Evolutionary conservation across 1,284 basidiomycete genomes (phyloP), one percentile per base, ranked within the genome.

Genomic region (Puccinia novopanici): DNA sequence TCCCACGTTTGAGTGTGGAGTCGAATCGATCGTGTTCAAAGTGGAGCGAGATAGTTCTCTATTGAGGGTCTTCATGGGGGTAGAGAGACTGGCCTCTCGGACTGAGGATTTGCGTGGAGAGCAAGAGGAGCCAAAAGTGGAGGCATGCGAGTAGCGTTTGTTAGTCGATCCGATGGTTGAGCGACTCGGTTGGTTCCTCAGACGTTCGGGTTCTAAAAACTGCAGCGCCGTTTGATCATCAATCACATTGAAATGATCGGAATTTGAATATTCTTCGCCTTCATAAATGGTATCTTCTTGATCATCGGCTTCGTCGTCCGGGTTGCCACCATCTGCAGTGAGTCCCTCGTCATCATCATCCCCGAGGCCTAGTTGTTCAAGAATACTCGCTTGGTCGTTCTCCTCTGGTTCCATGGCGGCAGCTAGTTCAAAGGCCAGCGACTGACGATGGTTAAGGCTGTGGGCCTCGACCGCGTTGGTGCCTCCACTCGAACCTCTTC

Each of bases 331-430:
- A 12, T 67, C 63, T 50, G 30, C 42, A 57, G 40, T 24, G n/a
- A 65, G 45, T 34, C 65, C 75, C 30, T 78, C 65, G 24, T 65
- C 59, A 22, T 70, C 30, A 40, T 59, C 75, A 42, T 71, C 75
- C 17, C 65, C 75, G 52, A 79, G 54, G 22, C 77, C 77, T n/a
- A 79, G 57, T 63, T 70, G 34, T 22, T 72, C 68, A 24, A 79
- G 57, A 24, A 79, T 71, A n/a, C 68, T 72, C 40, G 68, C 68
- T 50, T 72, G 68, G 45, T 79, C 77, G 34, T n/a, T 72, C 37
- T 79, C 68, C 34, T 70, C 54, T 45, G 77, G 77, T 55, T 79
- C 77, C 77, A 79, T 79, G n/a, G 77, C 77, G 13, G 77, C 77
- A 9, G 77, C 77, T 42, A 79, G 68, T 63, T 79, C 77, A n/a